Evolutionary conservation across 106 monocot genomes (phyloP).

Genomic region (Dendrobium nobile): DNA sequence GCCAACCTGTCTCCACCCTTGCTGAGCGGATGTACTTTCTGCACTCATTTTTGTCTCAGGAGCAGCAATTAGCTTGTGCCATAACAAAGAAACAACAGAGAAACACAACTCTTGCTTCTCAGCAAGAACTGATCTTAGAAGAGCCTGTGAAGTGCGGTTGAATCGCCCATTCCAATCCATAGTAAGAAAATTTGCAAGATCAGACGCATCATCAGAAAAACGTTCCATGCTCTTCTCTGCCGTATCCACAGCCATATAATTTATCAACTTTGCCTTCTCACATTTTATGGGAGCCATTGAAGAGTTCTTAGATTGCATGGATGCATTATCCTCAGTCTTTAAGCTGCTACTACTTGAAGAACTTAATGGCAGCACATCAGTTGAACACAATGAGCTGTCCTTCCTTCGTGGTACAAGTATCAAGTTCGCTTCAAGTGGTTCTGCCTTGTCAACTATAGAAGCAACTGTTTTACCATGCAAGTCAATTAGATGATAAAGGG

Average conservation of each 20-base stretch:
- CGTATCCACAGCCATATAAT: slow-evolving; percentile 32
- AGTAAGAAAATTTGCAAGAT: slow-evolving; percentile 92
- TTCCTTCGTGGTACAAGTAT: slow-evolving; percentile 28
- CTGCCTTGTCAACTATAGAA: slow-evolving; percentile 81
- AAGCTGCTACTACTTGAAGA: slow-evolving; percentile 9
- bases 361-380: slow-evolving; percentile 17
- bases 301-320: slow-evolving; percentile 15
- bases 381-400: slow-evolving; percentile 20
- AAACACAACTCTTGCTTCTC: slow-evolving; percentile 89
- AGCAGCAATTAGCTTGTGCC: slow-evolving; percentile 83
- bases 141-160: slow-evolving; percentile 50
- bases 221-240: slow-evolving; percentile 47
- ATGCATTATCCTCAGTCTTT: slow-evolving; percentile 18
- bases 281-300: slow-evolving; percentile 20
- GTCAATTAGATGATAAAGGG: slow-evolving; percentile 91
- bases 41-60: slow-evolving; percentile 85
- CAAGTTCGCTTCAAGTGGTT: slow-evolving; percentile 69
- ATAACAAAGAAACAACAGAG: slow-evolving; percentile 94
- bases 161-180: slow-evolving; percentile 63
- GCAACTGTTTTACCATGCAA: slow-evolving; percentile 91
- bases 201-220: slow-evolving; percentile 71
- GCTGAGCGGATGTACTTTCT: slow-evolving; percentile 91
- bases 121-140: slow-evolving; percentile 64
- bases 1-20: slow-evolving; percentile 96
- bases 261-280: slow-evolving; percentile 22